Percentiles rank a stretch among this genome's conserved stretches.
Evolutionary conservation across 306 rosid species (phyloP).

Genomic region (Astragalus glycyphyllos): DNA sequence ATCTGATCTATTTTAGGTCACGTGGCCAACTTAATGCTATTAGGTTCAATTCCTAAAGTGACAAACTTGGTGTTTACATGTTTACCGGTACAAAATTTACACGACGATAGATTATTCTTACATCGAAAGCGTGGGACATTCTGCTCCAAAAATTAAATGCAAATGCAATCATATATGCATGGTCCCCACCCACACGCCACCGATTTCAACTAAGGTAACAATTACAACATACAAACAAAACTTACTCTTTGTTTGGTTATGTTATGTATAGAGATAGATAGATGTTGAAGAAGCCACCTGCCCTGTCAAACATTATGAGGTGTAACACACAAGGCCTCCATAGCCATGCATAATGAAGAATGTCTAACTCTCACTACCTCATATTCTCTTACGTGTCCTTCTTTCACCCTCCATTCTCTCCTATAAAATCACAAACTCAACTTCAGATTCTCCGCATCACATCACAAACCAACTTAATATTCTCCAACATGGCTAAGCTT

Average conservation of each 20-base stretch:
- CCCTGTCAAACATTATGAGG: conserved; percentile 39
- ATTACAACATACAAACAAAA: conserved; percentile 16
- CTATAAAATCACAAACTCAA: conserved; percentile 37
- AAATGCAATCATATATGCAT: background rate
- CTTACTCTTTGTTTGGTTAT: conserved; percentile 10
- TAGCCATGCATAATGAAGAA: conserved; percentile 59
- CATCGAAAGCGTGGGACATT: too few species aligned
- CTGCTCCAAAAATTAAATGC: too few species aligned
- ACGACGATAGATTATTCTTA: too few species aligned
- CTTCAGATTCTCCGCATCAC: conserved; percentile 45
- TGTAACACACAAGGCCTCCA: conserved; percentile 40
- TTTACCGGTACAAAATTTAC: too few species aligned
- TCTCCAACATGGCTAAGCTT: conserved; percentile 56
- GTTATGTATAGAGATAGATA: too few species aligned
- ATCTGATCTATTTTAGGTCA: too few species aligned
- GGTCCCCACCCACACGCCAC: conserved; percentile 34
- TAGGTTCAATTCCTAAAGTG: too few species aligned
- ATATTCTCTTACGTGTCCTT: conserved; percentile 47
- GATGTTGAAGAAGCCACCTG: conserved; percentile 41
- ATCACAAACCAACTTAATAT: conserved; percentile 9
- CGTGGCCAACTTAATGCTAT: too few species aligned
- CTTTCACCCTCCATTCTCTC: background rate
- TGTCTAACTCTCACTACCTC: conserved; percentile 44
- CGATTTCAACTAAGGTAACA: conserved; percentile 3
- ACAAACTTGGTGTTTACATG: too few species aligned